These are phyloP conservation scores for Hypoxylon cercidicola DNA, from an alignment of 495 filamentous ascomycete genomes.

Conservation along the genomic window DNA sequence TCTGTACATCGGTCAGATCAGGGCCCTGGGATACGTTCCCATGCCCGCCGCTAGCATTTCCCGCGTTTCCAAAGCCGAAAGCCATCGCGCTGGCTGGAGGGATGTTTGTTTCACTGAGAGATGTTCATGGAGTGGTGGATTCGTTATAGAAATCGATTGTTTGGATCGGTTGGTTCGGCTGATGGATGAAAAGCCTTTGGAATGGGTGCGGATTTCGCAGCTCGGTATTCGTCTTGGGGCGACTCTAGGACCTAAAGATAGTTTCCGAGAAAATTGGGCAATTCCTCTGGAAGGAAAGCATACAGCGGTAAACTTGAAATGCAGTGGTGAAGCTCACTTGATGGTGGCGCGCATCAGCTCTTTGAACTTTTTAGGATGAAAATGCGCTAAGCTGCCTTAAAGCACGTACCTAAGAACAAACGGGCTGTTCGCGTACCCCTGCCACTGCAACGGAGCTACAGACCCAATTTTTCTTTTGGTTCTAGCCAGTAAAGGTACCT, in stretches of 20 bases:
- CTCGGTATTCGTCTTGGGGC: constrained; percentile 4
- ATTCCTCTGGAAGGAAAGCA: constrained; percentile 2
- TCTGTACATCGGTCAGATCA: constrained; percentile 69
- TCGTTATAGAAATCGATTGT: constrained; percentile 10
- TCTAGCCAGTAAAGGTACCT: background rate
- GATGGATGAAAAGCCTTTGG: background rate
- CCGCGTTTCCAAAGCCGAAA: constrained; percentile 65
- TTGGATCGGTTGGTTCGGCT: constrained; percentile 7
- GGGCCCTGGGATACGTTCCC: constrained; percentile 59
- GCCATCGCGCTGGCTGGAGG: constrained; percentile 65
- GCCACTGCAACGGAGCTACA: constrained; percentile 4
- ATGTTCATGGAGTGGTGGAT: constrained; percentile 20
- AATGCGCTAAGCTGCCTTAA: constrained; percentile 23
- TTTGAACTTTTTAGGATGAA: constrained; percentile 24
- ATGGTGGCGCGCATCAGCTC: constrained; percentile 19
- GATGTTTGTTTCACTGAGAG: constrained; percentile 15
- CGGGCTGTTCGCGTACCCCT: constrained; percentile 32
- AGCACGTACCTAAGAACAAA: background rate
- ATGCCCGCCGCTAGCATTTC: constrained; percentile 39
- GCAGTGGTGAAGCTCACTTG: constrained; percentile 5
- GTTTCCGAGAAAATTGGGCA: constrained; percentile 2
- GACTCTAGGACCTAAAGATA: background rate
- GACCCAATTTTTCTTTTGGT: background rate
- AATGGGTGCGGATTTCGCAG: constrained; percentile 6
- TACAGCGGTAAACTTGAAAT: background rate